Conservation (phyloP, 2,329 filamentous ascomycete species). For the Scleromitrula shiraiana region DNA sequence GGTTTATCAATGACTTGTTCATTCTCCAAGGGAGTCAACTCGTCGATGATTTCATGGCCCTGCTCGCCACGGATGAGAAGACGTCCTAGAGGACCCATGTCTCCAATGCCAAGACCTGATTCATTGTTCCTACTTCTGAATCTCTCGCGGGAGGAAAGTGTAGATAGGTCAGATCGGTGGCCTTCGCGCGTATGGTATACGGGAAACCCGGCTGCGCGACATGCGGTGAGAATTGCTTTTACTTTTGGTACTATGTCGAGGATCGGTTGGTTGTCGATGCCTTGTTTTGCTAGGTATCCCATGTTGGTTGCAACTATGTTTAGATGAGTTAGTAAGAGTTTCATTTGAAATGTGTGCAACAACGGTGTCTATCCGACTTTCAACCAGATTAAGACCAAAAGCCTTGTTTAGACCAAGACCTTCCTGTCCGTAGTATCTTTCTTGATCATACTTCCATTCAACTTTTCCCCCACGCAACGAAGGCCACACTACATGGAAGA, state of each 20-base stretch:
- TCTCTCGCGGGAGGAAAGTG: slow-evolving; percentile 45
- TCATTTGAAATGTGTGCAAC: background rate
- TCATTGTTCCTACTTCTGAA: slow-evolving; percentile 45
- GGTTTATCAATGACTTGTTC: slow-evolving; percentile 32
- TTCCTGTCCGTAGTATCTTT: too few species aligned
- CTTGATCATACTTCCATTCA: too few species aligned
- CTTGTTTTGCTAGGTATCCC: slow-evolving; percentile 40
- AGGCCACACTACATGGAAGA: too few species aligned
- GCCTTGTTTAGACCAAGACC: too few species aligned
- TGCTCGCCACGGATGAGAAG: slow-evolving; percentile 48
- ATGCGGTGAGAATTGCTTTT: slow-evolving; percentile 33
- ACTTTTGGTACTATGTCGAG: slow-evolving; percentile 38
- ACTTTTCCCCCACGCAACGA: too few species aligned
- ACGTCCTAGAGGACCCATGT: slow-evolving; percentile 48
- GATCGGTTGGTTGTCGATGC: slow-evolving; percentile 34
- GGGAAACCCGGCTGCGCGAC: slow-evolving; percentile 34
- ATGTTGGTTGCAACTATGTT: slow-evolving; percentile 2
- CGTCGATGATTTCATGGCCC: slow-evolving; percentile 49
- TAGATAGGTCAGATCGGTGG: slow-evolving; percentile 47
- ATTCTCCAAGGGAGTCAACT: slow-evolving; percentile 22
- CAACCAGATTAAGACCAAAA: too few species aligned
- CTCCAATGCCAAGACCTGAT: slow-evolving; percentile 40
- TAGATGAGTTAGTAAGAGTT: background rate
- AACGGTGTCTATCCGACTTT: background rate
- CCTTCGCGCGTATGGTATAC: slow-evolving; percentile 45